These are phyloP conservation scores for Escovopsis sp. DNA, from an alignment of 2,329 filamentous ascomycete genomes.

Conservation along the genomic window DNA sequence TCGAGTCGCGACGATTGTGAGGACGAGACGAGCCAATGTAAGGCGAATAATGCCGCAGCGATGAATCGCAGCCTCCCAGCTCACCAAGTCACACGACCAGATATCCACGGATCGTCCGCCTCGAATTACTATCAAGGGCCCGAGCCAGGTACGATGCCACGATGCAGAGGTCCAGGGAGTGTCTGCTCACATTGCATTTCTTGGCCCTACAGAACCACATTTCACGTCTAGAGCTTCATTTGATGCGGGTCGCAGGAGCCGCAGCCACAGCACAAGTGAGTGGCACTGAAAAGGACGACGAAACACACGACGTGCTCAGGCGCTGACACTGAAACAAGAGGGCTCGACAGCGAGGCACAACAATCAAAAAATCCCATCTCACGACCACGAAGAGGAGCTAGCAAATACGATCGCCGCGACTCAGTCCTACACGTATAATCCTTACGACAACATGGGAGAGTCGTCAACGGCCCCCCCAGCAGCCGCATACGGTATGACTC, in stretches of 20 bases:
- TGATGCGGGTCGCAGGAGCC: not conserved
- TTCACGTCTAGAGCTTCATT: not conserved
- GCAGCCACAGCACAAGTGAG: conserved; percentile 4
- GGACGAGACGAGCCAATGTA: conserved; percentile 4
- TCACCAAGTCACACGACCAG: conserved; percentile 3
- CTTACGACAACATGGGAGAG: conserved; percentile 4
- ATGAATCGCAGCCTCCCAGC: conserved; percentile 1
- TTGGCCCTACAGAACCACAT: conserved; percentile 3
- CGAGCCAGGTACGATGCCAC: conserved; percentile 3
- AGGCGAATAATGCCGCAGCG: conserved; percentile 1
- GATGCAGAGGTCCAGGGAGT: not conserved
- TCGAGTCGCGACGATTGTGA: conserved; percentile 3
- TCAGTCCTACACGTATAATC: conserved; percentile 8
- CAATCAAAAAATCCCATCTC: not conserved
- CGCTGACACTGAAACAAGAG: not conserved
- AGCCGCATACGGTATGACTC: conserved; percentile 9
- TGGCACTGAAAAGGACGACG: not conserved
- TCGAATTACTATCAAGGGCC: conserved; percentile 4
- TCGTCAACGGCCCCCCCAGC: conserved; percentile 5
- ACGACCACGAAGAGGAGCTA: conserved; percentile 8
- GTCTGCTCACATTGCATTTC: not conserved
- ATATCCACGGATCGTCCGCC: conserved; percentile 5
- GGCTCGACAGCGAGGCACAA: conserved; percentile 1
- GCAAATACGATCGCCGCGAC: conserved; percentile 10
- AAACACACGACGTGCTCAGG: too few relatives aligned